Percentiles rank a stretch among this genome's conserved stretches.
phyloP scores from a whole-genome alignment of 2,329 filamentous ascomycete species.

The Cladosporium austrohemisphaericum region DNA sequence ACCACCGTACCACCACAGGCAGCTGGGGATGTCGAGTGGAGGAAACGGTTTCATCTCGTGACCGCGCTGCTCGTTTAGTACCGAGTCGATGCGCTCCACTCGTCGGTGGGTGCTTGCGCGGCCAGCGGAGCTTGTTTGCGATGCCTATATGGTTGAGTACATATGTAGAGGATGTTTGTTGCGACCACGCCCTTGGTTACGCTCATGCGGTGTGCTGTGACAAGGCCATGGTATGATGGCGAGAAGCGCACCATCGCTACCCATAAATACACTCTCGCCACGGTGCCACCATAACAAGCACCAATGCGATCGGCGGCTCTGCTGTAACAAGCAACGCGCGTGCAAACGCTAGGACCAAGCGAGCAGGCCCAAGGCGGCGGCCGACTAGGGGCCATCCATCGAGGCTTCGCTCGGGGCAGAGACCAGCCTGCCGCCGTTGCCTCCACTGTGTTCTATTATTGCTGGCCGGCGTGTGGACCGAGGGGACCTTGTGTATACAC shows the following conservation, averaged over 20 bases:
- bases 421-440: slow-evolving; percentile 10
- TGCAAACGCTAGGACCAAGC: no score
- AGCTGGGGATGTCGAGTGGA: slow-evolving; percentile 7
- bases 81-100: not conserved
- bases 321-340: no score
- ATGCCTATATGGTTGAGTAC: not conserved
- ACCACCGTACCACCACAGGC: not conserved
- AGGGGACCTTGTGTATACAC: no score
- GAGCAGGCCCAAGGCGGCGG: no score
- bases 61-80: slow-evolving; percentile 12
- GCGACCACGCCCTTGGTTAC: no score
- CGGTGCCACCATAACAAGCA: no score
- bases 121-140: not conserved
- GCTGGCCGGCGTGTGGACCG: not conserved
- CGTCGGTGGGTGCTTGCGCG: slow-evolving; percentile 4
- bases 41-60: slow-evolving; percentile 13
- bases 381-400: no score
- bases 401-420: not conserved
- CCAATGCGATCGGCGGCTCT: no score
- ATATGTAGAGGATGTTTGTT: not conserved
- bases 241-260: no score
- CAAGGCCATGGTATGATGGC: no score
- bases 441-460: slow-evolving; percentile 11
- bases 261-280: no score
- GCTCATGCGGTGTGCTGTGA: not conserved